A percentile compares a stretch with the other conserved stretches of the same genome.
Evolutionary conservation across 139 green algal genomes (phyloP).

Genomic region (Zygnema cylindricum): DNA sequence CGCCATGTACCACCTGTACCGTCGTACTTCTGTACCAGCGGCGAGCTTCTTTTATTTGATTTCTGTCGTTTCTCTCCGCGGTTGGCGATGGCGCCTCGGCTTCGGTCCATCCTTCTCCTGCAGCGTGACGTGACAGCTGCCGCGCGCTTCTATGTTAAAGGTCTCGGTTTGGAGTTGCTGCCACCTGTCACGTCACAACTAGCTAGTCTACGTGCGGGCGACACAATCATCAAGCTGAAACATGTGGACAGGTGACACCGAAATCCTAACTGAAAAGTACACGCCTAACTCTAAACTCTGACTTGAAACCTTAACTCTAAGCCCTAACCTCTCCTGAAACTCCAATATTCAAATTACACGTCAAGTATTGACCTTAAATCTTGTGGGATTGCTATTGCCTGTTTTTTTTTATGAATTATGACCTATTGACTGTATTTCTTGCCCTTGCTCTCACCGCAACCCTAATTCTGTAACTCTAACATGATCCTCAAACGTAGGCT

Average conservation of each 20-base stretch:
- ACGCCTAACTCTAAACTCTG: background rate
- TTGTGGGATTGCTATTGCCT: too few relatives aligned
- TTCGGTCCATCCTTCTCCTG: constrained; percentile 73
- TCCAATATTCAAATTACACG: too few relatives aligned
- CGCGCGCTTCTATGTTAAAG: constrained; percentile 74
- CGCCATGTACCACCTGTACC: too few relatives aligned
- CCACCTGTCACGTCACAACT: constrained; percentile 74
- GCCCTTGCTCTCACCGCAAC: background rate
- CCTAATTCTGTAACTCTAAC: constrained; percentile 1
- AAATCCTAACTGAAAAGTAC: background rate
- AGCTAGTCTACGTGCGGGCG: constrained; percentile 63
- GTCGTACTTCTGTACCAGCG: too few relatives aligned
- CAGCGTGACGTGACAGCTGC: constrained; percentile 76
- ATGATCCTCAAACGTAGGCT: background rate
- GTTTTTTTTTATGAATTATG: too few relatives aligned
- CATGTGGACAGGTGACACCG: constrained; percentile 58
- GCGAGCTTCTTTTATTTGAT: too few relatives aligned
- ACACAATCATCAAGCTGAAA: constrained; percentile 28
- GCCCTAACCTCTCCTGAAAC: background rate
- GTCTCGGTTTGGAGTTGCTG: constrained; percentile 71
- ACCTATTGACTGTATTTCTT: background rate
- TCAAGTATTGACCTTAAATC: too few relatives aligned
- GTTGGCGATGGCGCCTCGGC: background rate
- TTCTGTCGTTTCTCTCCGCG: too few relatives aligned
- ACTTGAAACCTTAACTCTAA: background rate